Base-by-base conservation (phyloP, 2,329 filamentous ascomycete species). In the Lachnellula willkommii region DNA sequence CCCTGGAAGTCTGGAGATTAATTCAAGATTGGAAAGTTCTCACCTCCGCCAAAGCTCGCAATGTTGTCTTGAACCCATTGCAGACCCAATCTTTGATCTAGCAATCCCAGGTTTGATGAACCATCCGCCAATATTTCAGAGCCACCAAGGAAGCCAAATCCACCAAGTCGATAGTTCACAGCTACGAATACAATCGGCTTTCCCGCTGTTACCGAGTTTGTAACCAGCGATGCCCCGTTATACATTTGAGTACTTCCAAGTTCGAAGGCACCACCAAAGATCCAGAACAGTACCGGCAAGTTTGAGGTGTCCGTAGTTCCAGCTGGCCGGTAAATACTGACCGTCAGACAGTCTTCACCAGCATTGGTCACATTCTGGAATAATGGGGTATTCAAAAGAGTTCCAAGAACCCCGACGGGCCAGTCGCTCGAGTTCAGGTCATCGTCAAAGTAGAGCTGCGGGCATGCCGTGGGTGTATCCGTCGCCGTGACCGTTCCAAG, bases 21-120 rank as follows among this genome's bases (percentile, higher is more conserved):
- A 15, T 8, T 24, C 4, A 24, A 35, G 9, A 22, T 35, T 42
- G n/a, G n/a, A 37, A 50, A 32, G 20, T 45, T 24, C 47, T 54
- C 48, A 54, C 67, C 88, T 14, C 90, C 90, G 9, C 90, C 90
- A 66, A 94, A 95, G 0, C 82, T 77, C 1, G 74, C 83, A 55
- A 93, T 90, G 62, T 92, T 90, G 63, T 90, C 87, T 7, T 86
- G 83, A 1, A 89, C 81, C 89, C 89, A 93, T 67, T 91, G 73
- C 6, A 93, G 75, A 0, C 81, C 88, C 60, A 88, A 76, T 36
- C 87, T 78, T 65, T 92, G 88, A 65, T 93, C 89, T 0, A 88
- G 75, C 3, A 89, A 77, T 3, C 89, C 89, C 3, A 90, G 69
- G 66, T 92, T 93, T 2, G 84, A 71, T 2, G 84, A 79, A 1